Conservation (phyloP, 306 rosid species). For the Cucumis cinereus region DNA sequence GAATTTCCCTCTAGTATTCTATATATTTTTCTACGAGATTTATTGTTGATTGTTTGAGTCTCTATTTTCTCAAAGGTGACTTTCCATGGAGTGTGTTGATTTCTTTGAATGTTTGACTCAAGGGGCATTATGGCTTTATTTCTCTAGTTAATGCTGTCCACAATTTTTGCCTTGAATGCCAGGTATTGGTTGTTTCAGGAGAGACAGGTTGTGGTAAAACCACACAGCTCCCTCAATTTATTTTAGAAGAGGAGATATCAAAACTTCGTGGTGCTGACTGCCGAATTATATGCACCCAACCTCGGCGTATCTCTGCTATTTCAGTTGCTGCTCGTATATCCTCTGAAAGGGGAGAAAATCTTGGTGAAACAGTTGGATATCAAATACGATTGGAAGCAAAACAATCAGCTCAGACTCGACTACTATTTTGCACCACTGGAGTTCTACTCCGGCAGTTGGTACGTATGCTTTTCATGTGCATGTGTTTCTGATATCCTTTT, state of each 20-base stretch:
- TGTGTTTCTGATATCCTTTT: neutral
- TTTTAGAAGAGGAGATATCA: constrained; percentile 73
- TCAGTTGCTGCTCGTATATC: constrained; percentile 92
- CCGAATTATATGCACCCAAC: constrained; percentile 85
- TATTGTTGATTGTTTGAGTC: neutral
- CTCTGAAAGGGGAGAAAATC: constrained; percentile 82
- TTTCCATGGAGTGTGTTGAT: neutral
- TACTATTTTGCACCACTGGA: constrained; percentile 94
- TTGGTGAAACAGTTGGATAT: constrained; percentile 88
- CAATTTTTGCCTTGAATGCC: constrained; percentile 18
- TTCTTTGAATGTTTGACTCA: neutral
- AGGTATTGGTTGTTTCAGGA: constrained; percentile 97
- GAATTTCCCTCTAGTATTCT: neutral
- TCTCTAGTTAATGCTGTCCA: constrained; percentile 3
- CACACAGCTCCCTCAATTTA: constrained; percentile 87
- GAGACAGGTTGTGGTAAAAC: constrained; percentile 99
- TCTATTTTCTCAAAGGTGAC: neutral
- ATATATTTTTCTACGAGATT: neutral
- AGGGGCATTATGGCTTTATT: neutral
- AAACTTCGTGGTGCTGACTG: constrained; percentile 67
- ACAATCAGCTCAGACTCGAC: constrained; percentile 62
- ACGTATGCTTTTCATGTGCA: constrained; percentile 12
- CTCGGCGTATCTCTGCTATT: constrained; percentile 95
- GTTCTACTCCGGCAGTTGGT: constrained; percentile 90
- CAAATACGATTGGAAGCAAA: constrained; percentile 91